phyloP scores from a whole-genome alignment of 768 basidiomycete species.

The Nidula microcarpa region DNA sequence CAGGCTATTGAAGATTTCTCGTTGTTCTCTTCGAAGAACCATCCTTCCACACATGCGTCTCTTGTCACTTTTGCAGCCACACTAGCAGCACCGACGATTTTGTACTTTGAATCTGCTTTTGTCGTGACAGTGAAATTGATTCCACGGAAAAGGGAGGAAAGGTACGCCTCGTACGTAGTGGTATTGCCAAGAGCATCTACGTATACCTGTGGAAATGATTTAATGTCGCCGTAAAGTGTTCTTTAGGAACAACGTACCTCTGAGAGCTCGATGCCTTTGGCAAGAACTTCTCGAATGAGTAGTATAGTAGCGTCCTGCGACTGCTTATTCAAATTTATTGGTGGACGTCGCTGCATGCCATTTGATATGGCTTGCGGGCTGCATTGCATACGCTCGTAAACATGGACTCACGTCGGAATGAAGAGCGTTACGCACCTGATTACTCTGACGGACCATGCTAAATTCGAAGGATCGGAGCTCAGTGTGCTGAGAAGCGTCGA shows the following conservation, averaged over 20 bases:
- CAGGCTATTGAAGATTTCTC: conserved; percentile 17
- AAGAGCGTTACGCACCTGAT: conserved; percentile 42
- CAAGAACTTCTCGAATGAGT: conserved; percentile 82
- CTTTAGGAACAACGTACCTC: conserved; percentile 44
- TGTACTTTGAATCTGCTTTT: conserved; percentile 95
- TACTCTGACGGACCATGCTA: conserved; percentile 83
- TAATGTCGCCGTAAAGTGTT: neutral
- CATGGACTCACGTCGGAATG: neutral
- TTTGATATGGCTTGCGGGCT: conserved; percentile 90
- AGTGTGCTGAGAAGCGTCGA: conserved; percentile 63
- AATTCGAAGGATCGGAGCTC: conserved; percentile 62
- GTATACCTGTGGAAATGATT: conserved; percentile 55
- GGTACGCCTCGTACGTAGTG: conserved; percentile 78
- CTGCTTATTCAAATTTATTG: conserved; percentile 84
- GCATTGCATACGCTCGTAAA: neutral
- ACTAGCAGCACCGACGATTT: conserved; percentile 95
- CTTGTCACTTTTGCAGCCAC: conserved; percentile 98
- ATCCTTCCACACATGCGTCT: conserved; percentile 84
- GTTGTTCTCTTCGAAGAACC: conserved; percentile 71
- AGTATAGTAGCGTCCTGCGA: conserved; percentile 87
- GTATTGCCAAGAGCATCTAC: conserved; percentile 94
- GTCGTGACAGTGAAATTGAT: conserved; percentile 85
- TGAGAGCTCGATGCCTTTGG: conserved; percentile 73
- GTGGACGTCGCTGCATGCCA: conserved; percentile 84
- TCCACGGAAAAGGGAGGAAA: conserved; percentile 77